phyloP scores from a whole-genome alignment of 345 rosid species.

The Raphanus sativus region DNA sequence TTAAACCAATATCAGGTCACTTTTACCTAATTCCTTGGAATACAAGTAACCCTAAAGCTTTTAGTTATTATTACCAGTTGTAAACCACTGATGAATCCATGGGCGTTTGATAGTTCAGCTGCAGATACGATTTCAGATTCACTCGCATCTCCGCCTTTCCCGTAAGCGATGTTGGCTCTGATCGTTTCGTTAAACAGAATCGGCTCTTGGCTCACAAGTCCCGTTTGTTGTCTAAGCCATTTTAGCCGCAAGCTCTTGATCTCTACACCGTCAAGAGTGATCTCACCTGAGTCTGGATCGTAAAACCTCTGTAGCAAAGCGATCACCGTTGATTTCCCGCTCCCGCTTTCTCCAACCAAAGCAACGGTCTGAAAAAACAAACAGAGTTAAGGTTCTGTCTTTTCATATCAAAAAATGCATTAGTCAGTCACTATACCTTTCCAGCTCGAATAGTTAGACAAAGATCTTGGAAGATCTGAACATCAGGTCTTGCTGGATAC shows the following conservation, averaged over 20 bases:
- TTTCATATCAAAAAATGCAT: neutral
- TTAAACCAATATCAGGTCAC: neutral
- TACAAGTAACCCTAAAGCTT: slow-evolving; percentile 1
- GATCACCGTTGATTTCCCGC: slow-evolving; percentile 84
- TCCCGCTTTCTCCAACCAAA: slow-evolving; percentile 85
- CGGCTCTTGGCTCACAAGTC: slow-evolving; percentile 86
- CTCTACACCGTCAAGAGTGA: slow-evolving; percentile 68
- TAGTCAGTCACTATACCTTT: slow-evolving; percentile 43
- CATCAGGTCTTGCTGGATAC: slow-evolving; percentile 81
- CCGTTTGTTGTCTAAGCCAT: slow-evolving; percentile 86
- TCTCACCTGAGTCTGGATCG: slow-evolving; percentile 72
- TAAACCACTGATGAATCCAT: slow-evolving; percentile 69
- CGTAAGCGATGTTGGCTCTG: slow-evolving; percentile 80
- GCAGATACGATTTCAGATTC: slow-evolving; percentile 80
- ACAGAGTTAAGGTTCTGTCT: slow-evolving; percentile 6
- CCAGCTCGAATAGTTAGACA: slow-evolving; percentile 69
- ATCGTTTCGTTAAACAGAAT: slow-evolving; percentile 67
- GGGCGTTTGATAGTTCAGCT: slow-evolving; percentile 75
- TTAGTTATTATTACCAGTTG: slow-evolving; percentile 56
- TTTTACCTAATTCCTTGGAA: slow-evolving; percentile 25
- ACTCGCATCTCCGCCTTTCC: slow-evolving; percentile 64
- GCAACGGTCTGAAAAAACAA: slow-evolving; percentile 63
- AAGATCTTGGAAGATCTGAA: slow-evolving; percentile 66
- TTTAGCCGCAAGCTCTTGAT: slow-evolving; percentile 54
- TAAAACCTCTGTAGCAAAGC: slow-evolving; percentile 78